A percentile compares a stretch with the other conserved stretches of the same genome.
These are phyloP conservation scores for Nemophila menziesii DNA, from an alignment of 257 asterid species.

Conservation along the genomic window DNA sequence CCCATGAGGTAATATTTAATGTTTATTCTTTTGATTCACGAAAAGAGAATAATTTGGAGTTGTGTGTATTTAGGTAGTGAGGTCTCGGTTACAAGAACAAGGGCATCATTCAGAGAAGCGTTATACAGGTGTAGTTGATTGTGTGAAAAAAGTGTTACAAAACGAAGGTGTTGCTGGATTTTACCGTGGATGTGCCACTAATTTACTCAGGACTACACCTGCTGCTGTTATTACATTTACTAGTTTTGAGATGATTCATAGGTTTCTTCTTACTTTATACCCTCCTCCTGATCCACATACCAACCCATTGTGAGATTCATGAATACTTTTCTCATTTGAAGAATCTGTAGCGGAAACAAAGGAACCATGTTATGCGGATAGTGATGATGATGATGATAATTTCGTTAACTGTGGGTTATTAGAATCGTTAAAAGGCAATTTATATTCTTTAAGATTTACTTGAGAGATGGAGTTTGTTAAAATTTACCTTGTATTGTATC, in stretches of 20 bases:
- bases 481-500: not conserved
- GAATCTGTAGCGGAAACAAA: not conserved
- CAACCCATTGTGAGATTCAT: constrained; percentile 32
- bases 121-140: constrained; percentile 71
- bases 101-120: constrained; percentile 90
- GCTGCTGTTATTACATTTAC: constrained; percentile 96
- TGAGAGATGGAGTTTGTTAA: not conserved
- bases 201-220: constrained; percentile 85
- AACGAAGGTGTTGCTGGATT: constrained; percentile 76
- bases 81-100: constrained; percentile 97
- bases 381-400: constrained; percentile 17
- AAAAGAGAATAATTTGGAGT: no score
- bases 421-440: not conserved
- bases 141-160: constrained; percentile 61
- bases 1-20: constrained; percentile 53
- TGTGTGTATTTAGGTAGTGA: constrained; percentile 56
- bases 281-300: constrained; percentile 71
- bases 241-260: constrained; percentile 97
- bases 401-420: not conserved
- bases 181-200: constrained; percentile 92
- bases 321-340: not conserved
- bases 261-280: constrained; percentile 50
- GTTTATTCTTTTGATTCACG: not conserved
- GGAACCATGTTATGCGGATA: not conserved
- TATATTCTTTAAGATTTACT: not conserved